Conservation (phyloP, 2,329 filamentous ascomycete species). For the Scopulariopsis brevicaulis region DNA sequence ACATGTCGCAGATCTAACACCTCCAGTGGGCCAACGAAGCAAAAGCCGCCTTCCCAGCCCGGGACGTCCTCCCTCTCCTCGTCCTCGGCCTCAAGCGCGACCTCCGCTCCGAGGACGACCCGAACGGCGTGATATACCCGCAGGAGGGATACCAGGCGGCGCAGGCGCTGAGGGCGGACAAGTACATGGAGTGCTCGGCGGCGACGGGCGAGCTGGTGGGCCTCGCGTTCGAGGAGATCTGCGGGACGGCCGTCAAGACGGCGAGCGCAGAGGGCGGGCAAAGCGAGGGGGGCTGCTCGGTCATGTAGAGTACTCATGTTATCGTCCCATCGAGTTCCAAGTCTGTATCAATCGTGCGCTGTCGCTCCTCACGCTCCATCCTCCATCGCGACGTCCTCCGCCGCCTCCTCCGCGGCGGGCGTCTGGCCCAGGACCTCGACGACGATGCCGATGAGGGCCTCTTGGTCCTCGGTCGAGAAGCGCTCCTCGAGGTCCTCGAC, state of each 20-base stretch:
- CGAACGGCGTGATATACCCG: conserved; percentile 48
- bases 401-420: conserved; percentile 15
- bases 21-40: conserved; percentile 47
- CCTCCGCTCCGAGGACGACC: conserved; percentile 43
- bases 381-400: conserved; percentile 12
- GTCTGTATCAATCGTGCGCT: neutral
- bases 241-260: conserved; percentile 39
- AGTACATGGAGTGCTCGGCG: conserved; percentile 54
- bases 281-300: conserved; percentile 40
- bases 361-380: conserved; percentile 1
- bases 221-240: conserved; percentile 49
- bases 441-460: conserved; percentile 44
- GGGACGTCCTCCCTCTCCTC: conserved; percentile 39
- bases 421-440: conserved; percentile 46
- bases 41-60: conserved; percentile 31
- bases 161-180: conserved; percentile 48
- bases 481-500: conserved; percentile 54
- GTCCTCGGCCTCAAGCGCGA: conserved; percentile 51
- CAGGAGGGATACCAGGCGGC: conserved; percentile 46
- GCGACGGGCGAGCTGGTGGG: conserved; percentile 46
- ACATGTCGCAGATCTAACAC: neutral
- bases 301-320: conserved; percentile 26
- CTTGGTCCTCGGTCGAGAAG: conserved; percentile 46
- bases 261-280: conserved; percentile 34
- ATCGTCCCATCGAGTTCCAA: neutral